These are phyloP conservation scores for Eutrema salsugineum DNA, from an alignment of 441 rosid genomes.

Conservation along the genomic window DNA sequence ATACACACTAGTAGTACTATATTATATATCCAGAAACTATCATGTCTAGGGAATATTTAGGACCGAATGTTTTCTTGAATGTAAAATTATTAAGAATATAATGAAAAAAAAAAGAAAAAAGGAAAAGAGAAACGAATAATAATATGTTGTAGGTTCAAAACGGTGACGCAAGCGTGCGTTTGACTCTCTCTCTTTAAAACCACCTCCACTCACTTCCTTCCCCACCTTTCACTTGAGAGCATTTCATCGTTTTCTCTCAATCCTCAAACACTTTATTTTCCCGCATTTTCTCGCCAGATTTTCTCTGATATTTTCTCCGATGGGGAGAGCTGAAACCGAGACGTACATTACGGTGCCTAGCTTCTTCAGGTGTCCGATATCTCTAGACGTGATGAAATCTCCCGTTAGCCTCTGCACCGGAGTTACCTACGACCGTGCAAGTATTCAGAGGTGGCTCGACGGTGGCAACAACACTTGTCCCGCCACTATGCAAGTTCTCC, in stretches of 20 bases:
- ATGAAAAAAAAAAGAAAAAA: background rate
- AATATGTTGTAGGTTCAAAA: background rate
- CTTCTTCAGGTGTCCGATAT: conserved; percentile 82
- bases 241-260: conserved; percentile 9
- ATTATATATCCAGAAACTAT: background rate
- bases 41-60: background rate
- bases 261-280: background rate
- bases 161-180: conserved; percentile 50
- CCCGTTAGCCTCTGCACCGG: conserved; percentile 93
- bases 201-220: conserved; percentile 26
- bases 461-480: conserved; percentile 87
- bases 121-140: background rate
- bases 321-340: conserved; percentile 67
- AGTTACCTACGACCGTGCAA: conserved; percentile 86
- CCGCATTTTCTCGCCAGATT: conserved; percentile 21
- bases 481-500: conserved; percentile 91
- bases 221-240: conserved; percentile 13
- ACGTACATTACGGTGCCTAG: conserved; percentile 70
- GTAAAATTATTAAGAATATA: conserved; percentile 13
- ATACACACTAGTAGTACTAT: background rate
- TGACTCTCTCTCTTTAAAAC: conserved; percentile 46
- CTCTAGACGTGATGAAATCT: conserved; percentile 87
- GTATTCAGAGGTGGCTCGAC: conserved; percentile 87
- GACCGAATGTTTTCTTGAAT: background rate
- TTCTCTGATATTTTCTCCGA: conserved; percentile 12